Conservation (phyloP, 139 green algal species). For the Chlorella sp. region DNA sequence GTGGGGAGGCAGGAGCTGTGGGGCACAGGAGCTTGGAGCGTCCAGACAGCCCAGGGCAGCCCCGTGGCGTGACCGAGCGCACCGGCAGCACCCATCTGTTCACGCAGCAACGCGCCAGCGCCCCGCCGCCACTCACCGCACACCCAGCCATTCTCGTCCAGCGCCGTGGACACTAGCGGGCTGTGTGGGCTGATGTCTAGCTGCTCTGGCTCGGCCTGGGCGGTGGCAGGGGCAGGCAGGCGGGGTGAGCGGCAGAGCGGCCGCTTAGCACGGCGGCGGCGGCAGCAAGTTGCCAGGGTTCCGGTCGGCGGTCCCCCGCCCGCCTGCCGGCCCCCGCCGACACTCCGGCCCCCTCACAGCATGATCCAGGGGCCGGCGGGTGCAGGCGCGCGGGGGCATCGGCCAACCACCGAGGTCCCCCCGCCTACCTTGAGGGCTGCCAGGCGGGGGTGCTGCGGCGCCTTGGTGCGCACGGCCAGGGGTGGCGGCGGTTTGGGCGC, state of each 20-base stretch:
- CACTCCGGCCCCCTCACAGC: no score
- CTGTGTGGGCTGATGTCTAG: constrained; percentile 63
- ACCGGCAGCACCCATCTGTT: background rate
- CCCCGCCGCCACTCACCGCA: constrained; percentile 65
- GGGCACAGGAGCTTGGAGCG: no score
- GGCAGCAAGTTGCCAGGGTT: background rate
- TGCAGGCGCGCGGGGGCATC: no score
- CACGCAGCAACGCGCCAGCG: background rate
- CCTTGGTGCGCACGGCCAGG: constrained; percentile 8
- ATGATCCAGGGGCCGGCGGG: no score
- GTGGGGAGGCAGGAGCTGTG: no score
- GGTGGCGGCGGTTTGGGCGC: background rate
- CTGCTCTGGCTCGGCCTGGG: constrained; percentile 38
- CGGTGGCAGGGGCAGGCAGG: background rate
- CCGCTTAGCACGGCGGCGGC: background rate
- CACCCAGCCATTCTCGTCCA: constrained; percentile 82
- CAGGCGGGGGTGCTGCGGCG: constrained; percentile 30
- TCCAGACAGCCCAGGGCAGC: no score
- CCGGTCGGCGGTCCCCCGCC: background rate
- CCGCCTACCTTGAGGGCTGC: constrained; percentile 37
- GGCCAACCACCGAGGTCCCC: background rate
- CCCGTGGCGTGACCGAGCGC: no score
- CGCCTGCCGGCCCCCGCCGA: no score
- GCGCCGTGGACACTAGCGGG: constrained; percentile 72
- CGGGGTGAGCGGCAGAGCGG: background rate